Percentiles rank a stretch among this genome's conserved stretches.
phyloP scores from a whole-genome alignment of 805 yeast species.

The Teunomyces lycoperdinae region DNA sequence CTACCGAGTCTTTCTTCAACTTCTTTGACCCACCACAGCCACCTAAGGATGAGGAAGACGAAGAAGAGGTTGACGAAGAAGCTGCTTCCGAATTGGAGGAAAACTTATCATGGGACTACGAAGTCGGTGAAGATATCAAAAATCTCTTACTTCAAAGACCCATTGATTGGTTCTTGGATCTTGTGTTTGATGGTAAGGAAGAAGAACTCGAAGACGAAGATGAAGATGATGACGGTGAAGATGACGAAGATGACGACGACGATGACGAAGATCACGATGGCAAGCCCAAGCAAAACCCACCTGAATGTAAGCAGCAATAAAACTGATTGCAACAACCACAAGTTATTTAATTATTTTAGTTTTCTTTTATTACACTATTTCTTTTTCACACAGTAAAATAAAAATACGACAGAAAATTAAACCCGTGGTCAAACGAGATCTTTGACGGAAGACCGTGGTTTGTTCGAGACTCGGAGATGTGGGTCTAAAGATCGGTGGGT shows the following conservation, averaged over 20 bases:
- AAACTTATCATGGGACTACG: constrained; percentile 87
- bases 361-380: not conserved
- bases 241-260: constrained; percentile 59
- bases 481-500: too few relatives aligned
- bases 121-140: constrained; percentile 92
- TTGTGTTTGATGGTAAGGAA: constrained; percentile 70
- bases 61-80: constrained; percentile 39
- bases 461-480: too few relatives aligned
- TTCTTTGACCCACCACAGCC: constrained; percentile 93
- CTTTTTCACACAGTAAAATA: too few relatives aligned
- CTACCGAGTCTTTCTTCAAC: constrained; percentile 93
- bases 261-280: constrained; percentile 63
- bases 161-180: constrained; percentile 97
- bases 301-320: constrained; percentile 74
- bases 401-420: too few relatives aligned
- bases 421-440: too few relatives aligned
- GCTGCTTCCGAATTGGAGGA: constrained; percentile 64
- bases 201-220: constrained; percentile 63
- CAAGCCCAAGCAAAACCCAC: constrained; percentile 60
- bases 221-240: constrained; percentile 61
- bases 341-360: not conserved
- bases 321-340: not conserved
- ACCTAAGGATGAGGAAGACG: constrained; percentile 55
- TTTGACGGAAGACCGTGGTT: too few relatives aligned
- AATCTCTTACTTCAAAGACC: constrained; percentile 96